Evolutionary conservation across 2,329 filamentous ascomycete genomes (phyloP), one percentile per base, ranked within the genome.

Genomic region (Cladosporium colombiae): DNA sequence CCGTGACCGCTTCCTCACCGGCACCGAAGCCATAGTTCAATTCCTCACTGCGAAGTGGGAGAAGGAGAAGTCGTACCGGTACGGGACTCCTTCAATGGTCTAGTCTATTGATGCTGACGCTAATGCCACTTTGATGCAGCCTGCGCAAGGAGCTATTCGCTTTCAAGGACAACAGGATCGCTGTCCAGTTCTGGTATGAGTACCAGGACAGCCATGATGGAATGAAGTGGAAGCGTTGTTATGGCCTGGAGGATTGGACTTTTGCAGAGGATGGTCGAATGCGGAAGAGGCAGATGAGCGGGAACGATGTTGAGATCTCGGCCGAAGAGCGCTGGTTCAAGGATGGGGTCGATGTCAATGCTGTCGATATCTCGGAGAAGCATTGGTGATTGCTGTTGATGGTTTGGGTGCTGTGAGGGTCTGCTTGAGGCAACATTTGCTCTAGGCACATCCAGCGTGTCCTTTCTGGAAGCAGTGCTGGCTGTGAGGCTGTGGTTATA

Each of bases 131-230:
- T 21, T 18, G 3, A 21, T 21, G 40, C 40, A 46, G 40, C 0
- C 82, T 96, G 64, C 85, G 92, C 63, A 96, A 96, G 77, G 92
- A 96, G 75, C 81, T 96, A 1, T 96, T 96, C 77, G 84, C 91
- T 1, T 95, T 92, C 73, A 83, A 80, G 0, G 88, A 88, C 44
- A 82, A 94, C 77, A 90, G 87, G 78, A 94, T 93, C 69, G 92
- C 92, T 0, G 92, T 96, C 25, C 91, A 96, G 74, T 96, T 95
- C 76, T 96, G 92, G 92, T 96, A 94, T 73, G 90, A 96, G 77
- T 93, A 88, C 79, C 85, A 88, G 69, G 91, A 94, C 72, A 78
- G 79, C 8, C 71, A 82, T 1, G 89, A 90, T 44, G 88, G 76
- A 8, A 78, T 81, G 79, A 81, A 91, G 76, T 96, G 92, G 92